Percentiles rank a stretch among this genome's conserved stretches.
Conservation (phyloP, 306 rosid species). For the Pueraria montana region DNA sequence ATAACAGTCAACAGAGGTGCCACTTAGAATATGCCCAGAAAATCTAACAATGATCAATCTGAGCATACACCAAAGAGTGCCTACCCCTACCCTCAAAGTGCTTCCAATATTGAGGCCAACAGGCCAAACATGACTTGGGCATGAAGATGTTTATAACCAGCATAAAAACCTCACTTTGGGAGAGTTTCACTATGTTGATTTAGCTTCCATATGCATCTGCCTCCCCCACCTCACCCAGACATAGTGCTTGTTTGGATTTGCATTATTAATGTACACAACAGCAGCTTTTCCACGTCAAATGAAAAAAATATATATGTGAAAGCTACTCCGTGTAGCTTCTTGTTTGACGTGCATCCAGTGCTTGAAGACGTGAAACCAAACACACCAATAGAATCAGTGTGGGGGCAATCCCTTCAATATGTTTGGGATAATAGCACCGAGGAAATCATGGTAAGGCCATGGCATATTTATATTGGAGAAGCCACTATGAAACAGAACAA, state of each 20-base stretch:
- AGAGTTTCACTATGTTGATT: background rate
- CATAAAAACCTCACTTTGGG: background rate
- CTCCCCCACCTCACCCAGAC: conserved; percentile 26
- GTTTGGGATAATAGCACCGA: conserved; percentile 42
- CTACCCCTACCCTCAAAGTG: conserved; percentile 52
- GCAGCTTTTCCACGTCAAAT: background rate
- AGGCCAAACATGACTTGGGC: conserved; percentile 21
- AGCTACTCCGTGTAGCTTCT: background rate
- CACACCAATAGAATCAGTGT: conserved; percentile 13
- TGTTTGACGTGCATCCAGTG: background rate
- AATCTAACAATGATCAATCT: background rate
- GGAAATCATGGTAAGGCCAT: conserved; percentile 22
- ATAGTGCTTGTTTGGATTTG: background rate
- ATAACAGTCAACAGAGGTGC: conserved; percentile 12
- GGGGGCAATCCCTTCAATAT: conserved; percentile 36
- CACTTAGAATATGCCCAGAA: conserved; percentile 27
- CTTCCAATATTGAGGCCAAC: conserved; percentile 44
- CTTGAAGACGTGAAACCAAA: background rate
- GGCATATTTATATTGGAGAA: conserved; percentile 36
- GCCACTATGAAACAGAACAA: conserved; percentile 2
- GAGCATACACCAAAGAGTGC: conserved; percentile 14
- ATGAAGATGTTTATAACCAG: conserved; percentile 14
- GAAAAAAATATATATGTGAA: background rate
- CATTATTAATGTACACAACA: background rate
- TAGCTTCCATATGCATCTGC: background rate